Evolutionary conservation across 306 rosid genomes (phyloP).

Genomic region (Neltuma alba): DNA sequence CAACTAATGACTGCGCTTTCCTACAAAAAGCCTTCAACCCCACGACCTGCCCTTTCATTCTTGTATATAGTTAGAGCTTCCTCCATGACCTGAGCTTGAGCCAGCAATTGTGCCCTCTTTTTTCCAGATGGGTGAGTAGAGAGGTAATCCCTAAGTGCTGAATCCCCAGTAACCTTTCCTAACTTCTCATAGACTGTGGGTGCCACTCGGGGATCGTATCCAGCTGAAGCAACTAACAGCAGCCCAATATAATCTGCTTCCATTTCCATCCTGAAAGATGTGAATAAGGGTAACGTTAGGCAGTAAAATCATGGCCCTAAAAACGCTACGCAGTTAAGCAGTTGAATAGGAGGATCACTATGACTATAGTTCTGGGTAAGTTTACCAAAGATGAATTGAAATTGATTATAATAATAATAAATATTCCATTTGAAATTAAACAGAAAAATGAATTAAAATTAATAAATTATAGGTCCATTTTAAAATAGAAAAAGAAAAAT

Average conservation of each 20-base stretch:
- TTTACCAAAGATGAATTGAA: no score
- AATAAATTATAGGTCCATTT: no score
- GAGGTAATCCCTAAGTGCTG: constrained; percentile 52
- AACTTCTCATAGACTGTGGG: constrained; percentile 69
- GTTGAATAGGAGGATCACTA: no score
- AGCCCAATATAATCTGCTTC: constrained; percentile 91
- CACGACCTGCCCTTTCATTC: constrained; percentile 51
- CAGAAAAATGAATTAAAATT: no score
- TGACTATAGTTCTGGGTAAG: no score
- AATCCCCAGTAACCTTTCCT: constrained; percentile 50
- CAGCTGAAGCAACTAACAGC: constrained; percentile 74
- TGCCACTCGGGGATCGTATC: constrained; percentile 78
- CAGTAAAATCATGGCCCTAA: no score
- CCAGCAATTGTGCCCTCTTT: constrained; percentile 65
- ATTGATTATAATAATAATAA: no score
- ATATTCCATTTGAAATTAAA: no score
- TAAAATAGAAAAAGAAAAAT: no score
- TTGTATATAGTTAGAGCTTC: constrained; percentile 62
- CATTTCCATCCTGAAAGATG: constrained; percentile 69
- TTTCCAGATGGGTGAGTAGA: constrained; percentile 73
- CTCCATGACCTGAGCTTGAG: constrained; percentile 74
- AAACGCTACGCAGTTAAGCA: no score
- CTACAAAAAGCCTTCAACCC: constrained; percentile 73
- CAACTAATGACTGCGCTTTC: not conserved
- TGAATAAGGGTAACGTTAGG: not conserved